Percentiles rank a stretch among this genome's conserved stretches.
Conservation (phyloP, 495 filamentous ascomycete species). For the Symbiotaphrina buchneri region DNA sequence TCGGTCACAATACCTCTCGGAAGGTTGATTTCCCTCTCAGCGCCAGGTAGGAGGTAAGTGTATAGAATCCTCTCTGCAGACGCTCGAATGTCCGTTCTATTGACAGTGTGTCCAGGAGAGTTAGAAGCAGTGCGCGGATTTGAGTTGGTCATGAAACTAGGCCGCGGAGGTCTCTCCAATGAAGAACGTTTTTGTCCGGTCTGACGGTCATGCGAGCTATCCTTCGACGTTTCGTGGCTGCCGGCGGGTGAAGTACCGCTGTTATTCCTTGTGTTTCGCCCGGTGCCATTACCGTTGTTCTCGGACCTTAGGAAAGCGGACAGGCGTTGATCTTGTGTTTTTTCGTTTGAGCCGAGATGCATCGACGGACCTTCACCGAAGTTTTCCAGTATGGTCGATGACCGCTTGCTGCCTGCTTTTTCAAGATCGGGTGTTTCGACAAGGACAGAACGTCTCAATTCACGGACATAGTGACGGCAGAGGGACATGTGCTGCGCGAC, state of each 20-base stretch:
- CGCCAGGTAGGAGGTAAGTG: conserved; percentile 76
- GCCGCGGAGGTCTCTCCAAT: conserved; percentile 34
- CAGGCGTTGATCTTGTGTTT: conserved; percentile 57
- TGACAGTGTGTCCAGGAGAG: conserved; percentile 67
- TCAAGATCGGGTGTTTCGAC: conserved; percentile 83
- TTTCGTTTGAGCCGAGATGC: conserved; percentile 27
- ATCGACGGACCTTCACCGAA: conserved; percentile 36
- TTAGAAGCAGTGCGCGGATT: conserved; percentile 38
- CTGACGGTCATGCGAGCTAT: conserved; percentile 22
- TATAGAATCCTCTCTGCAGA: conserved; percentile 96
- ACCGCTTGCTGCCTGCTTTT: conserved; percentile 56
- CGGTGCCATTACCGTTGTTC: conserved; percentile 17
- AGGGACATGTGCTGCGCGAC: conserved; percentile 97
- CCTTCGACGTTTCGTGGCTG: conserved; percentile 17
- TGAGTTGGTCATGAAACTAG: conserved; percentile 40
- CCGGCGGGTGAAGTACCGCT: conserved; percentile 44
- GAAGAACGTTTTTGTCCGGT: conserved; percentile 12
- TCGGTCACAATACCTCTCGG: conserved; percentile 66
- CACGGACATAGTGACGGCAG: conserved; percentile 92
- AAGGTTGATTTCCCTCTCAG: conserved; percentile 86
- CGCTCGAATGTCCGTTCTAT: conserved; percentile 65
- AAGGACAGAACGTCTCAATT: conserved; percentile 79
- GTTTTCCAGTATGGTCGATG: conserved; percentile 55
- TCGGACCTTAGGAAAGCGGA: conserved; percentile 81
- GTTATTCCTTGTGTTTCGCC: no score